phyloP scores from a whole-genome alignment of 2,329 filamentous ascomycete genomes.

The Waltergamsia citrina region DNA sequence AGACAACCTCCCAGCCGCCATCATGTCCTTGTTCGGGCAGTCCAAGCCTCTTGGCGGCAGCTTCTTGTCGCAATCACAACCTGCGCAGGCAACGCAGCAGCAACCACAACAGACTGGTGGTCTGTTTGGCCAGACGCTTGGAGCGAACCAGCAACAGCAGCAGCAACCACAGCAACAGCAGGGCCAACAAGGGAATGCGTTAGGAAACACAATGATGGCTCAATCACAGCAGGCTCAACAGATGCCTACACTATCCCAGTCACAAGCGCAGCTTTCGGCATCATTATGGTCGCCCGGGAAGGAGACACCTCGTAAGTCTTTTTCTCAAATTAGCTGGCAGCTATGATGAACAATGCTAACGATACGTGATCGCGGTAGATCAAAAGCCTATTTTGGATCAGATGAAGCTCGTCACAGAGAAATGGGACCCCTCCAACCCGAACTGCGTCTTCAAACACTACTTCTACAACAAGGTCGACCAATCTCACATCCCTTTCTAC shows the following conservation, averaged over 20 bases:
- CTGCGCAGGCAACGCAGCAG: constrained; percentile 20
- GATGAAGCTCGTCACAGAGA: constrained; percentile 58
- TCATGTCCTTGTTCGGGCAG: constrained; percentile 30
- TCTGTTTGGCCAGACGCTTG: constrained; percentile 21
- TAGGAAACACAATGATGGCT: constrained; percentile 20
- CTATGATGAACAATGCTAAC: constrained; percentile 2
- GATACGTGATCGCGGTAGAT: constrained; percentile 15
- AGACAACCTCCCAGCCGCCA: background rate
- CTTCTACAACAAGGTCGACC: constrained; percentile 79
- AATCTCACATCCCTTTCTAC: constrained; percentile 67
- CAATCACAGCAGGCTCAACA: constrained; percentile 27
- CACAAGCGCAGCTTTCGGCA: constrained; percentile 35
- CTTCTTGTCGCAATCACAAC: constrained; percentile 27
- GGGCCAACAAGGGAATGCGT: constrained; percentile 25
- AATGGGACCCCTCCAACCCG: constrained; percentile 62
- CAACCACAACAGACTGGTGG: constrained; percentile 13
- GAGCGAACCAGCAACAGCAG: constrained; percentile 19
- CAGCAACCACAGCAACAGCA: constrained; percentile 26
- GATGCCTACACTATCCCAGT: constrained; percentile 32
- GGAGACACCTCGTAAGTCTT: constrained; percentile 34
- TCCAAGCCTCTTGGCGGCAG: constrained; percentile 21
- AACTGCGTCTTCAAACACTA: constrained; percentile 73
- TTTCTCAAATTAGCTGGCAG: background rate
- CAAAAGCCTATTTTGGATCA: constrained; percentile 70
- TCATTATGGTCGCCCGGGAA: constrained; percentile 45